Evolutionary conservation across 768 basidiomycete species (phyloP), one percentile per base, ranked within the genome.

Genomic region (Tephrocybe sp.): DNA sequence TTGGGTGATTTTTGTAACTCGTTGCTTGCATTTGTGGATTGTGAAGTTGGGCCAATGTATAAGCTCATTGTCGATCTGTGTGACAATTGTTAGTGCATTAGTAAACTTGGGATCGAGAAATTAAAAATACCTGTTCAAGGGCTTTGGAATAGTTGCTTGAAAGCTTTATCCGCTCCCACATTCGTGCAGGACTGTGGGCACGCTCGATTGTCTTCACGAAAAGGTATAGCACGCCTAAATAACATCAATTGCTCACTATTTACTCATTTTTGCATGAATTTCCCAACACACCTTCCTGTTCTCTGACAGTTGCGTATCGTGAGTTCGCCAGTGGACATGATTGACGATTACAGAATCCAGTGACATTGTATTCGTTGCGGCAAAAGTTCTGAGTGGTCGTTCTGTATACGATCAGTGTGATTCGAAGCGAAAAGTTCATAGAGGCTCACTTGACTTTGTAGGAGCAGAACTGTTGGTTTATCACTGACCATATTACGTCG

Each of bases 301-400:
- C 97, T 56, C 97, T 78, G 3, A 99, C 94, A n/a, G 97, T 98
- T 6, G 97, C 96, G 69, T 98, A 98, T 55, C 93, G 77, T 18
- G 95, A 95, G 65, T 98, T 98, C 4, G 97, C 97, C n/a, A 99
- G 73, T 0, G 97, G 97, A 73, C 97, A 98, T 42, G 94, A 94
- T 63, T 95, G 93, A 50, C 95, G 77, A 64, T 84, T 92, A 71
- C 97, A 99, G 59, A 98, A 78, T 18, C 97, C 97, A 10, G 95
- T 95, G 23, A 98, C 88, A 68, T 99, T 99, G 77, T 97, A 98
- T 73, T 97, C 93, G 69, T 99, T 99, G 48, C 95, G 78, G 72
- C 97, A 98, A 73, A 99, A 98, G 66, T 97, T 98, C 71, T 98
- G 96, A 1, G 93, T 97, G 1, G 84, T 76, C 0, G 96, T 96